Base-by-base conservation (phyloP, 345 rosid species). In the Citrus maxima region DNA sequence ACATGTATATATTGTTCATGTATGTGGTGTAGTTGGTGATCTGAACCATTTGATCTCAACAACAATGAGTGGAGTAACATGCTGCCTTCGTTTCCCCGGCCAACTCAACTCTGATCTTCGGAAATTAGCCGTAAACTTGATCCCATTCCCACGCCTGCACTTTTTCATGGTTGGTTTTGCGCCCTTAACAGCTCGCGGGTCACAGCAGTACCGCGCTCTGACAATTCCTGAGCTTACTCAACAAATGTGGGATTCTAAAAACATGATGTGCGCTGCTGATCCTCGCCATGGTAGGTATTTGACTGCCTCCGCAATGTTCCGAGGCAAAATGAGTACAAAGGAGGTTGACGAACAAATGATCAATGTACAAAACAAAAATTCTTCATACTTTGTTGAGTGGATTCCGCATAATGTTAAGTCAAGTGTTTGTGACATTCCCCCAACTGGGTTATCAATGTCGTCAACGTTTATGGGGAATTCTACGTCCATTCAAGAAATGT, bases 281-380 rank as follows among this genome's bases (percentile, higher is more conserved):
- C 98, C 97, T 0, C 84, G 98, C 61, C 98, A 94, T 30, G 97
- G 98, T 0, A 79, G 97, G 27, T 94, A 94, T 86, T 85, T 94
- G 54, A 94, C 98, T 0, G 98, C 97, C 79, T 92, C 98, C 1
- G 97, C 97, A 9, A 88, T 94, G 93, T 92, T 92, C 87, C 80
- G 94, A 10, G 98, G 98, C 65, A 91, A 93, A 79, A 94, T 94
- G 98, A 94, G 95, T 84, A 92, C 98, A 6, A 94, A 94, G 60
- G 95, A 92, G 81, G 95, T 94, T 0, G 98, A 92, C n/a, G 98
- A 92, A 75, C 98, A 91, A 74, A 92, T 92, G 95, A 89, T 92
- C 21, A 92, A 94, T 61, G 94, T 94, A n/a, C 97, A 93, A 76
- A 94, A 92, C 89, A 94, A 94, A 86, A 94, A 94, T 89, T 94